Conservation (phyloP, 2,329 filamentous ascomycete genomes). For the Penicillium sp. region DNA sequence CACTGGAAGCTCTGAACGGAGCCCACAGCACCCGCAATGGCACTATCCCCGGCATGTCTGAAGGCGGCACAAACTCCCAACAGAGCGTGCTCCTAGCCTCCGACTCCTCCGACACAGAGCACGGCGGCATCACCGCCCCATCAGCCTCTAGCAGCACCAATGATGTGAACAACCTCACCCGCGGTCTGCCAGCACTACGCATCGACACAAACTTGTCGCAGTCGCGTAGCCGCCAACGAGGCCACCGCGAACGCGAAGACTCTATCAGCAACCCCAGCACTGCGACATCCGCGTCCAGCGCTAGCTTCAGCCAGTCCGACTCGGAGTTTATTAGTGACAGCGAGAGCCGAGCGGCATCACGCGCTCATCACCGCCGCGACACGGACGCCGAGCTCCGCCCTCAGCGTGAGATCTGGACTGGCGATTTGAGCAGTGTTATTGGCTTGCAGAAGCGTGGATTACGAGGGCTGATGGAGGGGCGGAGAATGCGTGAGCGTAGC, state of each 20-base stretch:
- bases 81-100: constrained; percentile 42
- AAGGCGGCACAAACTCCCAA: constrained; percentile 30
- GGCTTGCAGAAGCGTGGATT: constrained; percentile 93
- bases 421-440: constrained; percentile 81
- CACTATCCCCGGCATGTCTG: constrained; percentile 28
- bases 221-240: constrained; percentile 30
- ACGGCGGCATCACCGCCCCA: constrained; percentile 35
- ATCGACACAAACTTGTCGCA: constrained; percentile 47
- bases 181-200: constrained; percentile 44
- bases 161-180: constrained; percentile 35
- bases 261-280: constrained; percentile 47
- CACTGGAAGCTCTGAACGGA: constrained; percentile 50
- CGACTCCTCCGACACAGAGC: constrained; percentile 49
- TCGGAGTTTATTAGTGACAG: constrained; percentile 40
- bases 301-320: constrained; percentile 48
- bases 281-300: constrained; percentile 47
- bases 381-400: constrained; percentile 37
- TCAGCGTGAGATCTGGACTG: constrained; percentile 73
- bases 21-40: constrained; percentile 36
- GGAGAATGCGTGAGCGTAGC: constrained; percentile 78
- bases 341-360: constrained; percentile 41
- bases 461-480: constrained; percentile 90
- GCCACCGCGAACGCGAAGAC: constrained; percentile 45
- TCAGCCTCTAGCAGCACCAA: constrained; percentile 39
- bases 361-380: constrained; percentile 48